These are phyloP conservation scores for Vitis hybrid DNA, from an alignment of 177 flowering plant genomes.

Conservation along the genomic window DNA sequence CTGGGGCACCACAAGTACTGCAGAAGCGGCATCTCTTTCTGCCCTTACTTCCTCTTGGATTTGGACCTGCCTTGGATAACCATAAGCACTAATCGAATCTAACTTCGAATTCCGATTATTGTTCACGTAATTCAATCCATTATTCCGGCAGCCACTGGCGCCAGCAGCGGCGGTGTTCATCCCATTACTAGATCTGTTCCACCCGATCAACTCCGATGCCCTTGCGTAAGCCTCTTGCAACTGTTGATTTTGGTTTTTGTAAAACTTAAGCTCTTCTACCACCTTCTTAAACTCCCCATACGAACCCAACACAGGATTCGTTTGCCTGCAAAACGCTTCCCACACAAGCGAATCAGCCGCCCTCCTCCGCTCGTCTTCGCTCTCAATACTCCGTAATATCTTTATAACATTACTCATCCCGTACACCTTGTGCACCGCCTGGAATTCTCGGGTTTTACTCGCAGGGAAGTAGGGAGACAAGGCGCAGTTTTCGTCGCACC, in stretches of 20 bases:
- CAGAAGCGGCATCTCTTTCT: constrained; percentile 12
- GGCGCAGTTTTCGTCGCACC: constrained; percentile 46
- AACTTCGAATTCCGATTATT: constrained; percentile 3
- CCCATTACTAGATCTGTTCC: constrained; percentile 17
- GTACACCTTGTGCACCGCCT: constrained; percentile 62
- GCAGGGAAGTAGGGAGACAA: constrained; percentile 62
- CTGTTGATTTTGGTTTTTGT: constrained; percentile 14
- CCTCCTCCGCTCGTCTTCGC: constrained; percentile 25
- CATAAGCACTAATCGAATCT: constrained; percentile 2
- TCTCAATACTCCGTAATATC: constrained; percentile 16
- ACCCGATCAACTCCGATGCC: constrained; percentile 14
- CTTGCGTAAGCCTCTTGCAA: not conserved
- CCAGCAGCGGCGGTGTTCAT: not conserved
- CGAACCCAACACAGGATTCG: constrained; percentile 50
- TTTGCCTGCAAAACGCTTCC: constrained; percentile 56
- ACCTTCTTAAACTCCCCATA: constrained; percentile 46
- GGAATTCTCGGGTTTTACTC: constrained; percentile 37
- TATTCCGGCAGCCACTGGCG: not conserved
- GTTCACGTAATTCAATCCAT: not conserved
- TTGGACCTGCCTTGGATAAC: constrained; percentile 6
- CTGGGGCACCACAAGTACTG: constrained; percentile 11
- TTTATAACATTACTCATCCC: constrained; percentile 69
- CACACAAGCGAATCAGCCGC: constrained; percentile 51
- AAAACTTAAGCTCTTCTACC: constrained; percentile 33
- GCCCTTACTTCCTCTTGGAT: constrained; percentile 17